A percentile compares a stretch with the other conserved stretches of the same genome.
Evolutionary conservation across 2,329 filamentous ascomycete species (phyloP).

Genomic region (Pleoardoris graminearum): DNA sequence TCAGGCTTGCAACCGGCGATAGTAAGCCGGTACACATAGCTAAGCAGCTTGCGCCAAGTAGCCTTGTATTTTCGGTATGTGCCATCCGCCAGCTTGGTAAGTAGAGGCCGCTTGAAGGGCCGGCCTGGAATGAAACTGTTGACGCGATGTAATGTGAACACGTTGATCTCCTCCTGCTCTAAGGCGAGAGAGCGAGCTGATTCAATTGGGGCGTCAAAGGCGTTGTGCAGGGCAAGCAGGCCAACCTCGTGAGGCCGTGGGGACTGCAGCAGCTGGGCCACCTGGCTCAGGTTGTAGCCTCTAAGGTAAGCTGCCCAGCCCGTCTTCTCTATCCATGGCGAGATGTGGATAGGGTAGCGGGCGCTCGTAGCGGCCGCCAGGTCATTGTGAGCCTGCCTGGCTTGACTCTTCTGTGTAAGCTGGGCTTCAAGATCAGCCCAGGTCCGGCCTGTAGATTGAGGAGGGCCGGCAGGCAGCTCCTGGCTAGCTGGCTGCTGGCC

Average conservation of each 20-base stretch:
- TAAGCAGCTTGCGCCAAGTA: background rate
- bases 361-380: background rate
- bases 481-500: too few species aligned
- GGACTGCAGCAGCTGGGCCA: too few species aligned
- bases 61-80: background rate
- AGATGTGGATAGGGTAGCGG: background rate
- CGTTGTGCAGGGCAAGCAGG: too few species aligned
- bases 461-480: too few species aligned
- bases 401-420: too few species aligned
- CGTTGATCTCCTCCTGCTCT: background rate
- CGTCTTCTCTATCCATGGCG: background rate
- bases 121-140: background rate
- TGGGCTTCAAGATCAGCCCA: too few species aligned
- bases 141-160: background rate
- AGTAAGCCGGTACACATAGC: background rate
- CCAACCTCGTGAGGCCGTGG: too few species aligned
- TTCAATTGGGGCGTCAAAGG: too few species aligned
- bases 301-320: background rate
- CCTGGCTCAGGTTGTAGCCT: background rate
- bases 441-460: too few species aligned
- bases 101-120: background rate
- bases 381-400: background rate
- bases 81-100: background rate
- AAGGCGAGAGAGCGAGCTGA: too few species aligned
- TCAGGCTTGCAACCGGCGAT: too few species aligned